These are phyloP conservation scores for Microcos paniculata DNA, from an alignment of 345 rosid genomes.

Conservation along the genomic window DNA sequence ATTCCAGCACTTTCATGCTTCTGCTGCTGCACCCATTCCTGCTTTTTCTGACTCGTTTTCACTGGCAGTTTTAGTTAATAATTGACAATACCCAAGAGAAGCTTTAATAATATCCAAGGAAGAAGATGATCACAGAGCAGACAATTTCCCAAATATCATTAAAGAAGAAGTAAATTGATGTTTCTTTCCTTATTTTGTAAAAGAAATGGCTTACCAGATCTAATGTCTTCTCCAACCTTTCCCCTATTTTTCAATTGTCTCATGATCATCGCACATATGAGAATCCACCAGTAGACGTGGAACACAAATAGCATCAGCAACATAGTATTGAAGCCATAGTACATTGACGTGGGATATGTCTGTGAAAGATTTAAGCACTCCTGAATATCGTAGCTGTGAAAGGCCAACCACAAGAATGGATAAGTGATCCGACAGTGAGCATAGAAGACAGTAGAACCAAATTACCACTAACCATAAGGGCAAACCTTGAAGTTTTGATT, in stretches of 20 bases:
- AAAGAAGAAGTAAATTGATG: not conserved
- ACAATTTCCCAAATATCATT: not conserved
- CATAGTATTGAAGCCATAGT: slow-evolving; percentile 87
- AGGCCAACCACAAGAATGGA: slow-evolving; percentile 16
- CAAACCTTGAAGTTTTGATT: slow-evolving; percentile 73
- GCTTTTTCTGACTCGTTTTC: not conserved
- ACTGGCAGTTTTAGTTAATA: not conserved
- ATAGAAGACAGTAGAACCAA: slow-evolving; percentile 12
- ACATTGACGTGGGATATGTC: slow-evolving; percentile 35
- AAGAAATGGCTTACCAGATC: slow-evolving; percentile 72
- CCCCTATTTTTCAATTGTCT: slow-evolving; percentile 87
- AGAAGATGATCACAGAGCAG: not conserved
- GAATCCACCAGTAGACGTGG: slow-evolving; percentile 98
- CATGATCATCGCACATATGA: slow-evolving; percentile 80
- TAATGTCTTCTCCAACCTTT: slow-evolving; percentile 91
- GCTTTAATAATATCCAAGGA: not conserved
- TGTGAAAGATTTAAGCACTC: slow-evolving; percentile 51
- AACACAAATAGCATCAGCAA: slow-evolving; percentile 78
- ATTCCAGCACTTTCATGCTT: not conserved
- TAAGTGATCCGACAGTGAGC: slow-evolving; percentile 16
- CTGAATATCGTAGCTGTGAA: slow-evolving; percentile 52
- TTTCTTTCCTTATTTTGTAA: not conserved
- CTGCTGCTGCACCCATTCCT: not conserved
- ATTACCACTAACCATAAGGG: slow-evolving; percentile 7
- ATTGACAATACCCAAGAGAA: not conserved